Percentiles rank a stretch among this genome's conserved stretches.
Conservation (phyloP, 352 stramenopile genomes). For the Phytophthora quininea region DNA sequence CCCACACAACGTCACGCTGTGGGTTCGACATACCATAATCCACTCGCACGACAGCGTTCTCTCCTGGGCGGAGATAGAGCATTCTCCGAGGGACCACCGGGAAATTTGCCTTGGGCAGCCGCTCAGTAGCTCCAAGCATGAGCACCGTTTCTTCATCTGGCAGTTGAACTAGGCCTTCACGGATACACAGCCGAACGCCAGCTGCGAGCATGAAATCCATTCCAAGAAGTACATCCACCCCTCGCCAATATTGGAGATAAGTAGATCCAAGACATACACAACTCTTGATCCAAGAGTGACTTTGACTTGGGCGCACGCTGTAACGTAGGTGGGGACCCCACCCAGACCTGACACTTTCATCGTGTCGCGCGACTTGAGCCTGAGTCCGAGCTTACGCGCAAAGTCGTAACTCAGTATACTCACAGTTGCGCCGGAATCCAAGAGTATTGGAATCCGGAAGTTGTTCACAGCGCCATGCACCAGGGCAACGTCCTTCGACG, state of each 20-base stretch:
- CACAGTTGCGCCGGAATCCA: slow-evolving; percentile 19
- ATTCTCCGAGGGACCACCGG: neutral
- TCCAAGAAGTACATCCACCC: slow-evolving; percentile 29
- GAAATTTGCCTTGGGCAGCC: too few relatives aligned
- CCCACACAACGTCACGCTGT: neutral
- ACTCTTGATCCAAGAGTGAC: slow-evolving; percentile 26
- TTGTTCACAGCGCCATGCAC: neutral
- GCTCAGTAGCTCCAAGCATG: neutral
- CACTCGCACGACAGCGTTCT: neutral
- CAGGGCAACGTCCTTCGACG: too few relatives aligned
- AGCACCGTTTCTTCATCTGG: neutral
- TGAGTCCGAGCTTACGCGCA: slow-evolving; percentile 22
- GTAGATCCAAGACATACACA: slow-evolving; percentile 26
- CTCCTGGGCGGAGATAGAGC: neutral
- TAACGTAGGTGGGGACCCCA: slow-evolving; percentile 25
- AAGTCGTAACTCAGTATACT: slow-evolving; percentile 32
- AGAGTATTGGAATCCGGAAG: slow-evolving; percentile 4
- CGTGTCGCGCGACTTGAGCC: neutral
- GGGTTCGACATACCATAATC: neutral
- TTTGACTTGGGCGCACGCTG: slow-evolving; percentile 17
- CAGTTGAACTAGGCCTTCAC: slow-evolving; percentile 13
- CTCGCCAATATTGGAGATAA: slow-evolving; percentile 30
- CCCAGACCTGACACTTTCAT: slow-evolving; percentile 14
- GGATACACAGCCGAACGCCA: slow-evolving; percentile 13
- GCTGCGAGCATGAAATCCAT: slow-evolving; percentile 37